Percentiles rank a stretch among this genome's conserved stretches.
Conservation (phyloP, 305 asterid genomes). For the Striga hermonthica region DNA sequence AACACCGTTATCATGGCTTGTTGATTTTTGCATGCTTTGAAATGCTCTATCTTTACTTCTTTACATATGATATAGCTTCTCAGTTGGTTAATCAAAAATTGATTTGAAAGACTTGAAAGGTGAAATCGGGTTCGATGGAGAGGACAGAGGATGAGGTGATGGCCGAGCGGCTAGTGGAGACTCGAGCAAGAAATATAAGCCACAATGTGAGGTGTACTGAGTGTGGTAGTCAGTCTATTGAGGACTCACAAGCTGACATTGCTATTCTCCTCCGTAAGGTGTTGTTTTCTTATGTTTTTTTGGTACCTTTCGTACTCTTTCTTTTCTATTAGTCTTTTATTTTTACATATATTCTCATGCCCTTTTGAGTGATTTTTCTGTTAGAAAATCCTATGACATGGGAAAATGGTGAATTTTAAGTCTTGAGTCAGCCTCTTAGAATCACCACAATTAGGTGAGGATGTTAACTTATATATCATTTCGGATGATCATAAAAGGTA, state of each 20-base stretch:
- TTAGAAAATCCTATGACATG: constrained; percentile 1
- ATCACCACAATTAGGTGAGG: constrained; percentile 12
- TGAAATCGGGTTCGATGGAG: constrained; percentile 41
- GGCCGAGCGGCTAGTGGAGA: constrained; percentile 65
- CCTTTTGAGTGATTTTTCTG: constrained; percentile 5
- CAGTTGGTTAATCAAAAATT: constrained; percentile 9
- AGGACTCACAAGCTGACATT: constrained; percentile 89
- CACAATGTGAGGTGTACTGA: constrained; percentile 93
- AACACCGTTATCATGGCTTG: background rate
- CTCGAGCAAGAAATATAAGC: constrained; percentile 83
- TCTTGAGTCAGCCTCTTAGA: background rate
- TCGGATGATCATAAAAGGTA: background rate
- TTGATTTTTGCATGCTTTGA: background rate
- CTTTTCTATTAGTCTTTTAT: background rate
- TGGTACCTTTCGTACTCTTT: background rate
- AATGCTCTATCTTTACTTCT: background rate
- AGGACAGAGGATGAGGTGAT: constrained; percentile 48
- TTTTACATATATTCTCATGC: background rate
- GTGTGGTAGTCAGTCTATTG: constrained; percentile 96
- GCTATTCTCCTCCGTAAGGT: constrained; percentile 92
- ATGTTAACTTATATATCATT: background rate
- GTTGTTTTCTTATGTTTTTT: background rate
- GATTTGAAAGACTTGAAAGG: constrained; percentile 13
- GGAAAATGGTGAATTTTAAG: background rate
- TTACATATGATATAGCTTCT: constrained; percentile 3